Percentiles rank a stretch among this genome's conserved stretches.
Evolutionary conservation across 164 flowering plant genomes (phyloP).

Genomic region (Macadamia integrifolia): DNA sequence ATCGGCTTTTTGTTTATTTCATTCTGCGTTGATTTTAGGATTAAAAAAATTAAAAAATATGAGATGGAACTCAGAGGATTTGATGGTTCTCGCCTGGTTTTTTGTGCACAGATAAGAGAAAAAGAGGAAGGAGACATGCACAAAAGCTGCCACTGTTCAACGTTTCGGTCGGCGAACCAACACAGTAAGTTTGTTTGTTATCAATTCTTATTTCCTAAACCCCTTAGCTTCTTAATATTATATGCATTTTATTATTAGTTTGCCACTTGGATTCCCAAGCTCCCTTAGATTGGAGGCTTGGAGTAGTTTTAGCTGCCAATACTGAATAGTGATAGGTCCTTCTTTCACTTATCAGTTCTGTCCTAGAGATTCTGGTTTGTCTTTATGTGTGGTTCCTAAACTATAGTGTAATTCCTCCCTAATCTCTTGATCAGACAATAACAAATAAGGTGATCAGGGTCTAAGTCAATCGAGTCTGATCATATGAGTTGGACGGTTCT

Average conservation of each 20-base stretch:
- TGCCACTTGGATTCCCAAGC: no score
- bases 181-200: background rate
- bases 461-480: slow-evolving; percentile 42
- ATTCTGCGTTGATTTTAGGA: slow-evolving; percentile 43
- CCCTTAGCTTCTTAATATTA: no score
- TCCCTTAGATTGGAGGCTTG: no score
- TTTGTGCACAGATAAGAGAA: slow-evolving; percentile 39
- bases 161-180: slow-evolving; percentile 64
- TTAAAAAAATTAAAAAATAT: slow-evolving; percentile 8
- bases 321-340: no score
- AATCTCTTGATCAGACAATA: no score
- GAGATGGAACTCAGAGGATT: slow-evolving; percentile 26
- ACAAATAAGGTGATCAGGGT: background rate
- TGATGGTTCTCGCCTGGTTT: slow-evolving; percentile 34
- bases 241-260: no score
- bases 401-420: no score
- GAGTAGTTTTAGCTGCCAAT: no score
- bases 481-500: slow-evolving; percentile 37
- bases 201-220: no score
- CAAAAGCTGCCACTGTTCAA: slow-evolving; percentile 81
- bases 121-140: slow-evolving; percentile 31
- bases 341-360: no score
- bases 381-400: no score
- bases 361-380: no score
- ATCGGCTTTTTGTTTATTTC: slow-evolving; percentile 18